Percentiles rank a stretch among this genome's conserved stretches.
Conservation (phyloP, 1,139 yeast genomes). For the Blastobotrys ciferrii region DNA sequence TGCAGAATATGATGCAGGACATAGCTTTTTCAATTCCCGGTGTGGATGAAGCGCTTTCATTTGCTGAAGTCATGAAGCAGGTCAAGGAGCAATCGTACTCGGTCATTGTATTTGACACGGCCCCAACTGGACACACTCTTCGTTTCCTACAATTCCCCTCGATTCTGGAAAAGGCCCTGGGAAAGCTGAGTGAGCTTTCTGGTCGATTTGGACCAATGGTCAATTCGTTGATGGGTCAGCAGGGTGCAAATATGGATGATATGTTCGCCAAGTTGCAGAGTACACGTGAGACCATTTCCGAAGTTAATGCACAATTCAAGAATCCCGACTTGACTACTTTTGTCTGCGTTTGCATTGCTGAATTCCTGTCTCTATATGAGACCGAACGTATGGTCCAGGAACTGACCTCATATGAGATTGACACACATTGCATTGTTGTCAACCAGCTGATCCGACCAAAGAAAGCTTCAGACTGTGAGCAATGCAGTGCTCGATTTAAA, state of each 20-base stretch:
- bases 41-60: slow-evolving; percentile 94
- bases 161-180: slow-evolving; percentile 80
- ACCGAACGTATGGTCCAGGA: slow-evolving; percentile 98
- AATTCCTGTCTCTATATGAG: slow-evolving; percentile 90
- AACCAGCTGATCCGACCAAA: slow-evolving; percentile 84
- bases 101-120: slow-evolving; percentile 94
- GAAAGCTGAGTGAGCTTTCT: slow-evolving; percentile 82
- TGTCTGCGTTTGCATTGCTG: slow-evolving; percentile 96
- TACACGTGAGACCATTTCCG: slow-evolving; percentile 76
- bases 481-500: slow-evolving; percentile 90
- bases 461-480: slow-evolving; percentile 66
- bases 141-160: slow-evolving; percentile 92
- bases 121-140: slow-evolving; percentile 97
- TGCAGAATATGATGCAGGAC: slow-evolving; percentile 70
- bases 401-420: slow-evolving; percentile 89
- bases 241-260: slow-evolving; percentile 63
- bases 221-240: slow-evolving; percentile 63
- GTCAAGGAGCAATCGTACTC: slow-evolving; percentile 83
- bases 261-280: slow-evolving; percentile 79
- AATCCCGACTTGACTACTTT: slow-evolving; percentile 95
- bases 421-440: slow-evolving; percentile 91
- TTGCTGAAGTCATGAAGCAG: slow-evolving; percentile 96
- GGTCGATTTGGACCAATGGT: slow-evolving; percentile 90
- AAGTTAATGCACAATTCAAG: slow-evolving; percentile 91
- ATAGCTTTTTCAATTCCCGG: slow-evolving; percentile 96